Conservation (phyloP, 2,329 filamentous ascomycete species). For the Coleophoma eucalyptorum region DNA sequence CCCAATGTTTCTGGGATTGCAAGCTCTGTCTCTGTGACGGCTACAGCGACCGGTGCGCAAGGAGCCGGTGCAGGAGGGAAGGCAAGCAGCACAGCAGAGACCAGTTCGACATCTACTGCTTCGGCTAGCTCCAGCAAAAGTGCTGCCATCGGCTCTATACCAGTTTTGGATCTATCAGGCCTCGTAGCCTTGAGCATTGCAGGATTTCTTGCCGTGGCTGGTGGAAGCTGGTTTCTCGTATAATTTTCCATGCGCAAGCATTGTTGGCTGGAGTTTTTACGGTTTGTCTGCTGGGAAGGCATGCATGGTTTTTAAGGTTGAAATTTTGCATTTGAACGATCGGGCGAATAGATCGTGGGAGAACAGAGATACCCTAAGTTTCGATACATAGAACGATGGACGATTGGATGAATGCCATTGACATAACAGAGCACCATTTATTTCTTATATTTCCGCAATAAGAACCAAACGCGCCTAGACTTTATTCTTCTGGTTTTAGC, state of each 20-base stretch:
- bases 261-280: no score
- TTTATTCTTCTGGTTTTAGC: no score
- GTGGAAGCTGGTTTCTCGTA: neutral
- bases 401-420: no score
- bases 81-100: neutral
- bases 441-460: no score
- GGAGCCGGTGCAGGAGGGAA: neutral
- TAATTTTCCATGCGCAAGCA: neutral
- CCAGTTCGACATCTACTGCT: neutral
- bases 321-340: no score
- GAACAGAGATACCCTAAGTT: no score
- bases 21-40: neutral
- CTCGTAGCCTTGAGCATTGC: slow-evolving; percentile 5
- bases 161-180: slow-evolving; percentile 4
- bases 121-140: neutral
- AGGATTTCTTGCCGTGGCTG: slow-evolving; percentile 3
- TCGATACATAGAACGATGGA: no score
- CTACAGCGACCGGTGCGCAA: neutral
- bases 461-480: no score
- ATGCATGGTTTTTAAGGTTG: no score
- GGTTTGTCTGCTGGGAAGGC: no score
- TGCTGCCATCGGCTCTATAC: neutral
- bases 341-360: no score
- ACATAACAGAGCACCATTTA: no score
- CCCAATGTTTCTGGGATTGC: slow-evolving; percentile 2